Percentiles rank a stretch among this genome's conserved stretches.
Evolutionary conservation across 768 basidiomycete genomes (phyloP).

Genomic region (Chiua virens): DNA sequence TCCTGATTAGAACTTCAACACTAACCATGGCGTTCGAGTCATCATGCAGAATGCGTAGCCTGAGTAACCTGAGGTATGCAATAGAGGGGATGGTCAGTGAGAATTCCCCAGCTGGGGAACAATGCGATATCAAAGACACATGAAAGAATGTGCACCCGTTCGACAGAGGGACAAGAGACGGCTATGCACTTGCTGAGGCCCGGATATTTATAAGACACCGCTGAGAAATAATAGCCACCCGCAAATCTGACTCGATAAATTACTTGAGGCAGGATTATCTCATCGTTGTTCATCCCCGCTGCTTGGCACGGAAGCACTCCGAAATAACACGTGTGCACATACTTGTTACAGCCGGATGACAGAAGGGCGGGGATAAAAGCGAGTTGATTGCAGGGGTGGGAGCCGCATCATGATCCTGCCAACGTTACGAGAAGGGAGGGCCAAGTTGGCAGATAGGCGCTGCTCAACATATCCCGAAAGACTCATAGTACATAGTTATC

Average conservation of each 20-base stretch:
- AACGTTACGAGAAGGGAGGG: slow-evolving; percentile 20
- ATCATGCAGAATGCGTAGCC: slow-evolving; percentile 4
- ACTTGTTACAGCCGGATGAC: slow-evolving; percentile 8
- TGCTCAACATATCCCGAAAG: neutral
- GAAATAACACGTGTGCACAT: slow-evolving; percentile 19
- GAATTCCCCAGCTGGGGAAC: slow-evolving; percentile 9
- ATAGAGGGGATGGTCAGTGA: slow-evolving; percentile 1
- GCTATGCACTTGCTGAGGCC: slow-evolving; percentile 5
- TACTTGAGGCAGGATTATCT: slow-evolving; percentile 10
- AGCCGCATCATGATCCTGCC: slow-evolving; percentile 2
- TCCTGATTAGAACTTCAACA: neutral
- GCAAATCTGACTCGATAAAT: slow-evolving; percentile 12
- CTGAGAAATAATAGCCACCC: slow-evolving; percentile 6
- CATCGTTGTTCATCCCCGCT: slow-evolving; percentile 14
- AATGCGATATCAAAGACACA: slow-evolving; percentile 5
- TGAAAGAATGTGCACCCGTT: slow-evolving; percentile 9
- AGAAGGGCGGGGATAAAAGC: slow-evolving; percentile 9
- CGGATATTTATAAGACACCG: slow-evolving; percentile 20
- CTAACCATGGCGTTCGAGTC: slow-evolving; percentile 11
- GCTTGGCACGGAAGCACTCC: slow-evolving; percentile 14
- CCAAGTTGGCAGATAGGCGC: slow-evolving; percentile 13
- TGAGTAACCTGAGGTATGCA: neutral
- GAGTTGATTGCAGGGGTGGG: slow-evolving; percentile 15
- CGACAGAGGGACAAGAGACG: slow-evolving; percentile 2
- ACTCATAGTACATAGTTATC: neutral